Evolutionary conservation across 805 yeast genomes (phyloP), one percentile per base, ranked within the genome.

Genomic region (Dipodascopsis tothii): DNA sequence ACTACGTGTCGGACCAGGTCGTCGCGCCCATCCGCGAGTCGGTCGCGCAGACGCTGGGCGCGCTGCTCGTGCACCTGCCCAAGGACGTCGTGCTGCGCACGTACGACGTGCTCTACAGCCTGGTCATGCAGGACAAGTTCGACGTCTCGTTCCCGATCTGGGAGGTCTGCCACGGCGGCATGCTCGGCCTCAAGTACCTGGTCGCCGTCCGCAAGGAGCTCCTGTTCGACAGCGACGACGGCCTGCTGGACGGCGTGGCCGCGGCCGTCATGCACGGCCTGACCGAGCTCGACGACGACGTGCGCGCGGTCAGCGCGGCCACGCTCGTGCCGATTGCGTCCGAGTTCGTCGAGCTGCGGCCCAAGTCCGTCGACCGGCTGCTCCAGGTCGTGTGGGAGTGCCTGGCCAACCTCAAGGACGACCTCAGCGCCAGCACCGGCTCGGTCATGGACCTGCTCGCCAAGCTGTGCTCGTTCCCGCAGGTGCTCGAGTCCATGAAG

Each of bases 121-220:
- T 92, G 40, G 86, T 88, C 1, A 63, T 81, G 38, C 96, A 90
- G 45, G 55, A 50, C 5, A 58, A 60, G 33, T 45, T 75, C 19
- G 77, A 68, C 1, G 62, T 69, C 9, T 67, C 72, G 35, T 58
- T 66, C 16, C 77, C 81, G 3, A 74, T 87, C 43, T 92, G 98
- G 98, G 96, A 94, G 60, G 97, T 96, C 2, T 84, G 92, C 46
- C 98, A 92, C 68, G 98, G 97, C 55, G 99, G 97, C 39, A 79
- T 92, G 80, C 73, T 92, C 9, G 98, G 97, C 0, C 69, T 92
- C 41, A 71, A 95, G 41, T 92, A 92, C 63, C 80, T 92, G 55
- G 98, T 90, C 7, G 81, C 95, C 47, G 86, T 90, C 3, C 73
- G 95, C 55, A 78, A 86, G 0, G 92, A 84, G 51, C 72, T 87